Evolutionary conservation across 306 rosid species (phyloP).

Genomic region (Cercis canadensis): DNA sequence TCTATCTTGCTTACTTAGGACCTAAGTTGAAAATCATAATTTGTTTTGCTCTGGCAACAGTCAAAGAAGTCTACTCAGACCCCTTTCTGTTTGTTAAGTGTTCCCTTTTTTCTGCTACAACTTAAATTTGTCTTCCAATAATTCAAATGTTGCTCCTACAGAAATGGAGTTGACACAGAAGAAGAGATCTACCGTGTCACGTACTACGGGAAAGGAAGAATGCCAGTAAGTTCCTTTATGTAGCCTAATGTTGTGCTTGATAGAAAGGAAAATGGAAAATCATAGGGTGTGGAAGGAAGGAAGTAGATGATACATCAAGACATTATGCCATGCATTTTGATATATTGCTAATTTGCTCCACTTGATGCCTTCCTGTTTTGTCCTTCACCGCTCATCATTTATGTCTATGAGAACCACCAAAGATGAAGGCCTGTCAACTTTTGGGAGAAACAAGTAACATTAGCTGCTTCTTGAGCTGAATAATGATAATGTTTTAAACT

Average conservation of each 20-base stretch:
- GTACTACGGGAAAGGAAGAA: constrained; percentile 87
- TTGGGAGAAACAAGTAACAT: too few species aligned
- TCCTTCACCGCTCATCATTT: constrained; percentile 21
- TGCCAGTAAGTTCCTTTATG: constrained; percentile 66
- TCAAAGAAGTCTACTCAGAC: constrained; percentile 4
- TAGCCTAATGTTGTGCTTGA: constrained; percentile 11
- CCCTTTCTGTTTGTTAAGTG: not conserved
- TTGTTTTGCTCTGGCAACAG: constrained; percentile 4
- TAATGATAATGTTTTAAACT: too few species aligned
- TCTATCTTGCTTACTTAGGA: not conserved
- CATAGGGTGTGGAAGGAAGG: too few species aligned
- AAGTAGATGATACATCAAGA: not conserved
- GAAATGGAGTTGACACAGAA: constrained; percentile 86
- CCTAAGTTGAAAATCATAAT: not conserved
- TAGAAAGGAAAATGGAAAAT: constrained; percentile 2
- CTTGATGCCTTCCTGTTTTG: not conserved
- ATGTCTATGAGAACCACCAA: not conserved
- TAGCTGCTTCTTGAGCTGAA: too few species aligned
- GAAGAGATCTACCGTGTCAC: constrained; percentile 80
- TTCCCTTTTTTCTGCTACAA: not conserved
- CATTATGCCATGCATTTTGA: not conserved
- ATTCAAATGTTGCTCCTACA: constrained; percentile 40
- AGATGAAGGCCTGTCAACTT: too few species aligned
- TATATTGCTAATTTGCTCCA: not conserved
- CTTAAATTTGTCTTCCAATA: not conserved